Percentiles rank a stretch among this genome's conserved stretches.
Evolutionary conservation across 73 alveolate genomes (phyloP).

Genomic region (Tetrahymena malaccensis): DNA sequence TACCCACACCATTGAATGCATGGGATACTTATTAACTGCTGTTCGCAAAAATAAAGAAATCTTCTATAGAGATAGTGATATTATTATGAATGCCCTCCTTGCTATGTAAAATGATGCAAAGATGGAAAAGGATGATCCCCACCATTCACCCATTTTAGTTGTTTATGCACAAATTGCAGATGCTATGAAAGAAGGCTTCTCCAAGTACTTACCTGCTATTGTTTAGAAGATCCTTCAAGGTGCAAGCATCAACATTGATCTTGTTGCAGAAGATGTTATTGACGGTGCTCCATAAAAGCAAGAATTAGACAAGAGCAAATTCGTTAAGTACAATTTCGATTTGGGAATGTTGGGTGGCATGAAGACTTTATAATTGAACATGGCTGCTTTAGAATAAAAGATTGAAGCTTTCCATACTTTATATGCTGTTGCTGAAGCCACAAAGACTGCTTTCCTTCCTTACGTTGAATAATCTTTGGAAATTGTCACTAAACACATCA

Average conservation of each 20-base stretch:
- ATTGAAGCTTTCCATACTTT: constrained; percentile 39
- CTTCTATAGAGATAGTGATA: constrained; percentile 1
- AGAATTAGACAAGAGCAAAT: background rate
- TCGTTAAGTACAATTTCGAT: constrained; percentile 32
- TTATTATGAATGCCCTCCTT: constrained; percentile 1
- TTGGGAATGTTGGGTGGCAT: constrained; percentile 20
- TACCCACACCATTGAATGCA: constrained; percentile 18
- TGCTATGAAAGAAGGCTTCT: constrained; percentile 16
- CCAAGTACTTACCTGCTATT: background rate
- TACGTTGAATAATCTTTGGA: background rate
- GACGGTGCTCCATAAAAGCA: constrained; percentile 8
- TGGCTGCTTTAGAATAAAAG: constrained; percentile 38
- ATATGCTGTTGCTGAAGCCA: constrained; percentile 11
- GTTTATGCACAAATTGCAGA: constrained; percentile 28
- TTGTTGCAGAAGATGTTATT: constrained; percentile 3
- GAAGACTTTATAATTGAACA: constrained; percentile 9
- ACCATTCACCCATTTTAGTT: constrained; percentile 17
- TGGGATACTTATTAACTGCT: constrained; percentile 17
- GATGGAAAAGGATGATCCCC: constrained; percentile 33
- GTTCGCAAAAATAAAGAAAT: constrained; percentile 7
- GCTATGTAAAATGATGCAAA: constrained; percentile 1
- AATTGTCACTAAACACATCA: constrained; percentile 1
- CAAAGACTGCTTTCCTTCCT: constrained; percentile 28
- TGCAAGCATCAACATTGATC: constrained; percentile 25
- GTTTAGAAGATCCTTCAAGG: constrained; percentile 14